Evolutionary conservation across 2,329 filamentous ascomycete species (phyloP).

Genomic region (Myriosclerotinia curreyana): DNA sequence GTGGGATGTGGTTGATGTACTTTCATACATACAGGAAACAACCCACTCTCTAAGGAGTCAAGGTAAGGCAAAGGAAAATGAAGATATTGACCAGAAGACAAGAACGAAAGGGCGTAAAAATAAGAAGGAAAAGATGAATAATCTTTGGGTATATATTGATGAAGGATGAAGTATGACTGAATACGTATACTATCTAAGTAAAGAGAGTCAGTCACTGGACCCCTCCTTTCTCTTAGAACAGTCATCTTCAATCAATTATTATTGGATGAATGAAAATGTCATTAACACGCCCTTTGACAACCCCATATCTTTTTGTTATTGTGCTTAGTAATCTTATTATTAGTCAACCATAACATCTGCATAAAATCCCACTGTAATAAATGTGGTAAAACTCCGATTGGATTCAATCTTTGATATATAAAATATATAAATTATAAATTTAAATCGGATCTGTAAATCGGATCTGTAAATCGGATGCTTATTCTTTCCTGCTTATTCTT

Average conservation of each 20-base stretch:
- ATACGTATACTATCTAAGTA: too few species aligned
- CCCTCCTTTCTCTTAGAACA: neutral
- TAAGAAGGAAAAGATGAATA: conserved; percentile 14
- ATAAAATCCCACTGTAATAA: neutral
- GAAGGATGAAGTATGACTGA: too few species aligned
- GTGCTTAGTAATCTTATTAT: too few species aligned
- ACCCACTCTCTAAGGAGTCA: neutral
- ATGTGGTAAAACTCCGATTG: neutral
- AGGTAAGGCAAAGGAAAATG: neutral
- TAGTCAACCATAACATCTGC: neutral
- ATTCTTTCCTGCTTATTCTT: too few species aligned
- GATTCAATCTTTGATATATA: too few species aligned
- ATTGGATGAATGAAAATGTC: neutral
- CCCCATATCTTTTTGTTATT: too few species aligned
- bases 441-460: too few species aligned
- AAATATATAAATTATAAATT: too few species aligned
- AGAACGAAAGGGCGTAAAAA: too few species aligned
- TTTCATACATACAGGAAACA: neutral
- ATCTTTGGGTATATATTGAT: conserved; percentile 11
- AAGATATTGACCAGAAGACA: conserved; percentile 14
- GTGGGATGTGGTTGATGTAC: neutral
- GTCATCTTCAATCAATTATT: neutral
- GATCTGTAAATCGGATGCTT: too few species aligned
- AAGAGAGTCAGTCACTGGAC: too few species aligned
- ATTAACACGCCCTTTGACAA: conserved; percentile 9